A percentile compares a stretch with the other conserved stretches of the same genome.
These are phyloP conservation scores for Hygrophorus pudorinus DNA, from an alignment of 768 basidiomycete species.

Conservation along the genomic window DNA sequence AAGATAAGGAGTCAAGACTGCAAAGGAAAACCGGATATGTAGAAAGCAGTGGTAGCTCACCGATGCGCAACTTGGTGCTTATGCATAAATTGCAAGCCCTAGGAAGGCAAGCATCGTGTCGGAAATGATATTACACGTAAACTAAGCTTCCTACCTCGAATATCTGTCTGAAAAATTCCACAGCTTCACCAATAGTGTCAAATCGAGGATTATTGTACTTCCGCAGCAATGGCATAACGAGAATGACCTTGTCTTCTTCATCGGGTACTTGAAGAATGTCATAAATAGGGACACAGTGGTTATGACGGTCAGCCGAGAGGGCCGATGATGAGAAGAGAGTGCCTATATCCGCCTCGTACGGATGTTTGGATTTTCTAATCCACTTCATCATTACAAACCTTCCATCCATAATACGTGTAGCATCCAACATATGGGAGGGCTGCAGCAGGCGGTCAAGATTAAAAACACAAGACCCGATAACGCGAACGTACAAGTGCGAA, in stretches of 20 bases:
- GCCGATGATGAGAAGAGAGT: conserved; percentile 10
- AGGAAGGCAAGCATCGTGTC: neutral
- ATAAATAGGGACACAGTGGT: conserved; percentile 19
- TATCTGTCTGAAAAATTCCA: conserved; percentile 21
- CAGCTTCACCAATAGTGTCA: conserved; percentile 20
- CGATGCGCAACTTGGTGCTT: conserved; percentile 15
- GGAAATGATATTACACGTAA: no score
- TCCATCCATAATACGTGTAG: conserved; percentile 17
- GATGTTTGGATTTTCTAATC: conserved; percentile 8
- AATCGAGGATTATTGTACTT: conserved; percentile 14
- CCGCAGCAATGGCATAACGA: conserved; percentile 12
- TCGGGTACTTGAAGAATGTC: conserved; percentile 11
- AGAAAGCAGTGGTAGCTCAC: neutral
- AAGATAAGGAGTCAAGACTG: neutral
- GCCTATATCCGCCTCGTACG: conserved; percentile 18
- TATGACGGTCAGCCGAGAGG: conserved; percentile 6
- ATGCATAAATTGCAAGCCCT: conserved; percentile 19
- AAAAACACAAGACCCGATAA: no score
- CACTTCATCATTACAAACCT: conserved; percentile 17
- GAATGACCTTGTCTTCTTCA: conserved; percentile 5
- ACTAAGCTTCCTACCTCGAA: conserved; percentile 15
- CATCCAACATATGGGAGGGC: conserved; percentile 16
- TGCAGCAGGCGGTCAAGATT: no score
- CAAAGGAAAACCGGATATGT: neutral
- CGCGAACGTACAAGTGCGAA: conserved; percentile 2